These are phyloP conservation scores for Psidium guajava DNA, from an alignment of 345 rosid species.

Conservation along the genomic window DNA sequence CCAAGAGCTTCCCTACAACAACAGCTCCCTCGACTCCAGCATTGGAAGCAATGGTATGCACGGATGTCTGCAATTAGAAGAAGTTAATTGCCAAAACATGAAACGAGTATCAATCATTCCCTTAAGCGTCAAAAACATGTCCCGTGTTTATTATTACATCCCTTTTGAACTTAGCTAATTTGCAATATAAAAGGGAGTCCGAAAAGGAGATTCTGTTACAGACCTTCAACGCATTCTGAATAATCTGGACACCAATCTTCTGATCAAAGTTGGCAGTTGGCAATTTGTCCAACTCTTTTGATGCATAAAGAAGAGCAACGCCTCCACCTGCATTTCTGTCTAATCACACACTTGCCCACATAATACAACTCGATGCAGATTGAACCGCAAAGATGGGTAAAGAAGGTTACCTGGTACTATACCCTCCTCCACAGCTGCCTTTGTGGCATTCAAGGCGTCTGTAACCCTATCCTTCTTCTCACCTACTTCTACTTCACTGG, in stretches of 20 bases:
- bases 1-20: slow-evolving; percentile 85
- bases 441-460: slow-evolving; percentile 94
- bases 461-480: slow-evolving; percentile 96
- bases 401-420: slow-evolving; percentile 68
- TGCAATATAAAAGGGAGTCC: not conserved
- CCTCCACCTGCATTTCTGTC: slow-evolving; percentile 63
- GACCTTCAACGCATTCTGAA: slow-evolving; percentile 95
- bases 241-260: slow-evolving; percentile 88
- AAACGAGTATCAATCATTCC: not conserved
- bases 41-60: slow-evolving; percentile 67
- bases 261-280: slow-evolving; percentile 86
- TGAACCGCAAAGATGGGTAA: not conserved
- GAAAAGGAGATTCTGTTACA: not conserved
- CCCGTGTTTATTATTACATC: not conserved
- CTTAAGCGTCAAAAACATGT: not conserved
- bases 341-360: not conserved
- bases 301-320: slow-evolving; percentile 84
- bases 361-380: not conserved
- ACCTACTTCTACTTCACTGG: slow-evolving; percentile 86
- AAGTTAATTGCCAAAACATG: not conserved
- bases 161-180: not conserved
- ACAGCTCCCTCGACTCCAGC: slow-evolving; percentile 99
- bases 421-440: slow-evolving; percentile 99
- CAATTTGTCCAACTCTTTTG: slow-evolving; percentile 79
- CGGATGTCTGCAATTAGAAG: slow-evolving; percentile 53